Base-by-base conservation (phyloP, 352 stramenopile species). In the Pythium sp. region DNA sequence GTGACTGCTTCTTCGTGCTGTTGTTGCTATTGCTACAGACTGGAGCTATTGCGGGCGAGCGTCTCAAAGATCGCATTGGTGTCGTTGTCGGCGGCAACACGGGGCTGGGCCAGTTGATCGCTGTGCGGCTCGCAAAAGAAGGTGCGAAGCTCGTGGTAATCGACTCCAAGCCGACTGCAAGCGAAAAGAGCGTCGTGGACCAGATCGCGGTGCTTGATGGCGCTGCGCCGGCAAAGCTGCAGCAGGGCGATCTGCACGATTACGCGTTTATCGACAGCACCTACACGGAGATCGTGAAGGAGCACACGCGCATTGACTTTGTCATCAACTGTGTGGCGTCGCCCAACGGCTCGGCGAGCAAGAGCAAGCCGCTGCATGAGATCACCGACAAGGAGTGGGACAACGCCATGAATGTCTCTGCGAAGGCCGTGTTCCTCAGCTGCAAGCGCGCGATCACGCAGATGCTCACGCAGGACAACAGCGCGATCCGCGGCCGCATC, bases 221-320 rank as follows among this genome's bases (percentile, higher is more conserved):
- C 0, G 73, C 65, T 0, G 53, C 67, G 12, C 58, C 75, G 12
- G 74, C 64, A 8, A 81, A 76, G 56, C 56, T 91, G 9, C 76
- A 72, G 15, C 73, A 83, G 15, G 80, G 81, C 30, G 79, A 87
- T 32, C 70, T 89, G 58, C 73, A 88, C 41, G 68, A 65, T 62
- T 87, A 78, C 70, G 68, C 67, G 43, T 89, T 92, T 57, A 32
- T 91, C 7, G 79, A 90, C 54, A 64, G 51, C 9, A 74, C 80
- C 28, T 90, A 83, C 66, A 38, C 69, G 3, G 65, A 63, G 1
- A 69, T 88, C 30, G 77, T 74, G 26, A 80, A 80, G 58, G 54
- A 79, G 43, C 80, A 86, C 63, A 77, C 72, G 58, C 84, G 84
- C 61, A 80, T 90, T 28, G 84, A 90, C 71, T 92, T 92, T 75